Percentiles rank a stretch among this genome's conserved stretches.
Evolutionary conservation across 148 eudicot species (phyloP).

Genomic region (Chenopodium berlandieri): DNA sequence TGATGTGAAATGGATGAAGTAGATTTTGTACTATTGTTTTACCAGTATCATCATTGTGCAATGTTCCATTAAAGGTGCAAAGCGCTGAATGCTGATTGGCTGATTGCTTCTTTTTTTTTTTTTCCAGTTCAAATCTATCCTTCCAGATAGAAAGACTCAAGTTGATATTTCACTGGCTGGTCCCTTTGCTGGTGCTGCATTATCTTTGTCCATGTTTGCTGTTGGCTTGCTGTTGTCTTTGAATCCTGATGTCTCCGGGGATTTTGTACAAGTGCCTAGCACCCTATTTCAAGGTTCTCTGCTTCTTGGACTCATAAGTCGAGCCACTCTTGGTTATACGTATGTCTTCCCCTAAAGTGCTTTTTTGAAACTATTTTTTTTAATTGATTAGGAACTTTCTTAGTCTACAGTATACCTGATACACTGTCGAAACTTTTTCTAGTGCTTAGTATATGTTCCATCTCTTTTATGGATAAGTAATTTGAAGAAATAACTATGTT

Average conservation of each 20-base stretch:
- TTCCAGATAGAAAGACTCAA: conserved; percentile 83
- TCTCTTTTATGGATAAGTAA: neutral
- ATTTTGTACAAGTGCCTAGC: conserved; percentile 90
- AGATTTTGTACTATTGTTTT: neutral
- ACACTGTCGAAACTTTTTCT: neutral
- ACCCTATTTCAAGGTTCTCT: conserved; percentile 92
- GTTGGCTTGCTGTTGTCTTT: conserved; percentile 88
- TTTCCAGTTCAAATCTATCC: conserved; percentile 89
- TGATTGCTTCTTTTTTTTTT: neutral
- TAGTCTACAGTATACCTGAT: neutral
- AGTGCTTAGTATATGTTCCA: neutral
- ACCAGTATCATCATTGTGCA: conserved; percentile 1
- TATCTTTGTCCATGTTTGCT: conserved; percentile 82
- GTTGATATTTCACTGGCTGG: conserved; percentile 95
- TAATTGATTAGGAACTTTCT: neutral
- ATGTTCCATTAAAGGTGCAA: neutral
- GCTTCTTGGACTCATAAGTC: conserved; percentile 90
- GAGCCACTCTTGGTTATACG: conserved; percentile 87
- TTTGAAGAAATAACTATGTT: neutral
- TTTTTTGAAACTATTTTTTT: neutral
- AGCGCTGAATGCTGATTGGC: conserved; percentile 14
- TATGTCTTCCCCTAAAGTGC: conserved; percentile 48
- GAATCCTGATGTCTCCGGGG: conserved; percentile 69
- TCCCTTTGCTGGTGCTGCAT: conserved; percentile 85
- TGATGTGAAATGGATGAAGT: neutral